These are phyloP conservation scores for Didymella glomerata DNA, from an alignment of 2,329 filamentous ascomycete species.

Conservation along the genomic window DNA sequence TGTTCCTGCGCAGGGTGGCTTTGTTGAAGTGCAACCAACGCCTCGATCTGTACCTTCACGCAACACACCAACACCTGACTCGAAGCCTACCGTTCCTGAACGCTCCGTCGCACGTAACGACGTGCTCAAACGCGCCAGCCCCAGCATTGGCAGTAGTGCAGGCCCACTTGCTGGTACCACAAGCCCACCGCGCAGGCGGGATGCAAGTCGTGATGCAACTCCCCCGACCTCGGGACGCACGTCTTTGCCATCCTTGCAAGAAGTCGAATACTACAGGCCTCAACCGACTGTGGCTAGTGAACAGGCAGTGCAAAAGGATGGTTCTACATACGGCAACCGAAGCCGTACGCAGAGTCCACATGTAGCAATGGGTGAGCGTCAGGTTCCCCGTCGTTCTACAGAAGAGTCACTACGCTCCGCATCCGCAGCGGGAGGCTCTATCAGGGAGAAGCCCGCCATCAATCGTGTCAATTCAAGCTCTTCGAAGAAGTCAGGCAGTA, in stretches of 20 bases:
- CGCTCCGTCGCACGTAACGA: constrained; percentile 35
- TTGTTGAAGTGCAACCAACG: constrained; percentile 38
- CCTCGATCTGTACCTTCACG: constrained; percentile 35
- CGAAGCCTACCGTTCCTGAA: constrained; percentile 30
- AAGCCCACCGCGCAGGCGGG: constrained; percentile 32
- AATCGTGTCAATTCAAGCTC: constrained; percentile 46
- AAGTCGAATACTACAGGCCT: constrained; percentile 32
- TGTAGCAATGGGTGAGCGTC: constrained; percentile 29
- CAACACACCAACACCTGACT: constrained; percentile 42
- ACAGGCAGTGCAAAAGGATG: constrained; percentile 18
- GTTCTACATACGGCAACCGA: constrained; percentile 23
- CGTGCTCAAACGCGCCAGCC: constrained; percentile 23
- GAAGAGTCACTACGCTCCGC: constrained; percentile 37
- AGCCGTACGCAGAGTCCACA: constrained; percentile 30
- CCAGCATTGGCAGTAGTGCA: constrained; percentile 15
- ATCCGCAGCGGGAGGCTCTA: constrained; percentile 24
- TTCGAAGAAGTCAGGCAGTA: constrained; percentile 43
- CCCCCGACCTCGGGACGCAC: constrained; percentile 36
- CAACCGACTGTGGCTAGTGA: constrained; percentile 7
- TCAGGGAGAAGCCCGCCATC: constrained; percentile 38
- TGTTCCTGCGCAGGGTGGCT: constrained; percentile 33
- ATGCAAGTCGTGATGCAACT: constrained; percentile 31
- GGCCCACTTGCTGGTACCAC: constrained; percentile 14
- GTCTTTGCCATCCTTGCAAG: constrained; percentile 42
- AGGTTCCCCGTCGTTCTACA: constrained; percentile 32